phyloP scores from a whole-genome alignment of 2,329 filamentous ascomycete genomes.

The Botrytis fabae region DNA sequence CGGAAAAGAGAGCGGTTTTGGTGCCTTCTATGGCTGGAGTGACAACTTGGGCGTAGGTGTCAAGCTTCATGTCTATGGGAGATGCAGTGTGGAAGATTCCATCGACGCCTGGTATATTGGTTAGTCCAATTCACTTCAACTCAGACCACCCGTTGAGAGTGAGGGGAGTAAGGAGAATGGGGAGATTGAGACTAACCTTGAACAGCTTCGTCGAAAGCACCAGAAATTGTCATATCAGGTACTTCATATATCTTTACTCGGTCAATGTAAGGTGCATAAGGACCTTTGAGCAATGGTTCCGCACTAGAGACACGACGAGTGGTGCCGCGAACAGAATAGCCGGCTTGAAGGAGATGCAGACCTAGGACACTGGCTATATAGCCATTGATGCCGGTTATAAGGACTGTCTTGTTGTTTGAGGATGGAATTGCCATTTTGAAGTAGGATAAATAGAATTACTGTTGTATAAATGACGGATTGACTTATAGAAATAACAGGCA shows the following conservation, averaged over 20 bases:
- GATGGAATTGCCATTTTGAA: constrained; percentile 32
- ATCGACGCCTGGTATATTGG: constrained; percentile 31
- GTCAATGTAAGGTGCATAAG: constrained; percentile 35
- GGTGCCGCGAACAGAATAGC: constrained; percentile 39
- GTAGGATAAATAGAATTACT: background rate
- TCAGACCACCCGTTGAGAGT: background rate
- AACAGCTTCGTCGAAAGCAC: constrained; percentile 38
- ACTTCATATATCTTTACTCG: constrained; percentile 37
- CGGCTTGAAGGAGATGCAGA: constrained; percentile 34
- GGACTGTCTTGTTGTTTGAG: constrained; percentile 37
- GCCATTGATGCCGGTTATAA: constrained; percentile 42
- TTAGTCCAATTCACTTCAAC: background rate
- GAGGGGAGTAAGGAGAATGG: background rate
- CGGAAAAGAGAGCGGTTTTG: constrained; percentile 36
- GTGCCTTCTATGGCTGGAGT: constrained; percentile 35
- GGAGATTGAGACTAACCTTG: constrained; percentile 28
- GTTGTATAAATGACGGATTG: background rate
- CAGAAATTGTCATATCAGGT: constrained; percentile 36
- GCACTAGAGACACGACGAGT: constrained; percentile 34
- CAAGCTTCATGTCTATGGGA: constrained; percentile 38
- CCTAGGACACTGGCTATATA: constrained; percentile 40
- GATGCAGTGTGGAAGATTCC: constrained; percentile 41
- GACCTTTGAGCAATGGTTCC: constrained; percentile 33
- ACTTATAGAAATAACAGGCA: background rate
- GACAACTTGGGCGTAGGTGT: constrained; percentile 38